Evolutionary conservation across 169 alveolate genomes (phyloP).

Genomic region (Perkinsus olseni): DNA sequence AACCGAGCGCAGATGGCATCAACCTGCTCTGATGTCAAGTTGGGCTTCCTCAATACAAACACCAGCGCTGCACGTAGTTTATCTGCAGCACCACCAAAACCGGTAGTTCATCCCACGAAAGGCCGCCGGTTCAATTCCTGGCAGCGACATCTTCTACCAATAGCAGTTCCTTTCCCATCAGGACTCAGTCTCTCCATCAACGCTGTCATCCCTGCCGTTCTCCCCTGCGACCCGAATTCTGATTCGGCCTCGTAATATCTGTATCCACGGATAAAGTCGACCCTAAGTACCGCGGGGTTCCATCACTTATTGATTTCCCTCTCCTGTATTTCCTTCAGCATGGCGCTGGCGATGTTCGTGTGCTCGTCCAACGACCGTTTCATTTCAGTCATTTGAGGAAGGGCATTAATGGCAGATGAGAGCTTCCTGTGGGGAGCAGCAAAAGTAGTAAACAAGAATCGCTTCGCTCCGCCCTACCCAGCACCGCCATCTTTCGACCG

Average conservation of each 20-base stretch:
- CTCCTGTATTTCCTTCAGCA: constrained; percentile 29
- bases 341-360: constrained; percentile 45
- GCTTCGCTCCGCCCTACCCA: background rate
- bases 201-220: background rate
- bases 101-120: no score
- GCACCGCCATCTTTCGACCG: background rate
- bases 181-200: background rate
- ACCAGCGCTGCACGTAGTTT: background rate
- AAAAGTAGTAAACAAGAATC: background rate
- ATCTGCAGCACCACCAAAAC: no score
- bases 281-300: background rate
- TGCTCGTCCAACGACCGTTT: constrained; percentile 45
- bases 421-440: background rate
- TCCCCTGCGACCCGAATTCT: background rate
- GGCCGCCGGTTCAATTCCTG: background rate
- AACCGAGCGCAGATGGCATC: background rate
- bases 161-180: background rate
- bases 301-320: constrained; percentile 25
- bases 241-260: constrained; percentile 9
- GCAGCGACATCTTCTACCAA: background rate
- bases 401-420: constrained; percentile 32
- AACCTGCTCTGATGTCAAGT: background rate
- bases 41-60: background rate
- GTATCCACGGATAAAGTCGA: background rate
- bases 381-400: constrained; percentile 46